These are phyloP conservation scores for Chlamydomonas eustigma DNA, from an alignment of 139 green algal species.

Conservation along the genomic window DNA sequence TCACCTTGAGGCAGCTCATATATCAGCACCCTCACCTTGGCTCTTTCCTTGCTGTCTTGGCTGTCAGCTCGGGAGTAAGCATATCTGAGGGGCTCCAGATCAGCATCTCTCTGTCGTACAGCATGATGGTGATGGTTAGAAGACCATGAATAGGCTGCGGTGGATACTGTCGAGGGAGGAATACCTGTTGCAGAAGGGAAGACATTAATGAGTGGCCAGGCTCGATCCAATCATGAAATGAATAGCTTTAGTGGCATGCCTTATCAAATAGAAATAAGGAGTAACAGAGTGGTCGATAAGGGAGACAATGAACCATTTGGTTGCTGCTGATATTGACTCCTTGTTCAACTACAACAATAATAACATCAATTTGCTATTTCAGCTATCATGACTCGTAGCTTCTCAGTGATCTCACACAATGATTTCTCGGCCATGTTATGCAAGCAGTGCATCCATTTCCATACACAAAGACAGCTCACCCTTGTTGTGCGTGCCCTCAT, in stretches of 20 bases:
- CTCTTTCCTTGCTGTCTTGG: not conserved
- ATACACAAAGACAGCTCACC: too few relatives aligned
- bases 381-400: too few relatives aligned
- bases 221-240: not conserved
- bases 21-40: not conserved
- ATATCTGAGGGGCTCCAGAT: conserved; percentile 67
- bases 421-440: too few relatives aligned
- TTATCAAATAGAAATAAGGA: too few relatives aligned
- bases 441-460: too few relatives aligned
- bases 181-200: not conserved
- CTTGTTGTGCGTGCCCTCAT: conserved; percentile 44
- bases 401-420: too few relatives aligned
- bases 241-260: not conserved
- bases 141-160: not conserved
- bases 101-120: conserved; percentile 78
- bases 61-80: not conserved
- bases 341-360: too few relatives aligned
- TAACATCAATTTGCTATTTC: too few relatives aligned
- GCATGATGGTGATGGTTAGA: not conserved
- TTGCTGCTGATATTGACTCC: too few relatives aligned
- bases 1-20: not conserved
- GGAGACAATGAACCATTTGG: too few relatives aligned
- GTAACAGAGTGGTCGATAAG: too few relatives aligned
- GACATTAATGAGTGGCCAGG: not conserved
- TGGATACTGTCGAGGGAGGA: not conserved